Evolutionary conservation across 441 rosid genomes (phyloP).

Genomic region (Jatropha podagrica): DNA sequence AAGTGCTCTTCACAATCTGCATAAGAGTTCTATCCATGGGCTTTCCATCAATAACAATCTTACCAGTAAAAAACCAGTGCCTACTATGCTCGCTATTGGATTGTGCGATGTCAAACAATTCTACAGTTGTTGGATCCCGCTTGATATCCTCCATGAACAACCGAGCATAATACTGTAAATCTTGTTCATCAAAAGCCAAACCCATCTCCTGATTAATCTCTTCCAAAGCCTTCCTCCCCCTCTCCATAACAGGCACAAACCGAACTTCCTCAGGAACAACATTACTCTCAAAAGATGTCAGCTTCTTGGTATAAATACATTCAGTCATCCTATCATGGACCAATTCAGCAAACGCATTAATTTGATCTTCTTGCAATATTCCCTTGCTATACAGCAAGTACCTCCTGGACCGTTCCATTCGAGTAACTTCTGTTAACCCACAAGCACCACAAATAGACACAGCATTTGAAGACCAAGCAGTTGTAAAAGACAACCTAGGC

Average conservation of each 20-base stretch:
- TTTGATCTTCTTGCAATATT: slow-evolving; percentile 49
- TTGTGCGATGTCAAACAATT: slow-evolving; percentile 92
- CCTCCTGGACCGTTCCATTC: slow-evolving; percentile 89
- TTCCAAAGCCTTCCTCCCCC: slow-evolving; percentile 78
- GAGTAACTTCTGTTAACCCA: slow-evolving; percentile 74
- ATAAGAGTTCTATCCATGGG: slow-evolving; percentile 78
- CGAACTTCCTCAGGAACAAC: slow-evolving; percentile 73
- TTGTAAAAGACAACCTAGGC: slow-evolving; percentile 88
- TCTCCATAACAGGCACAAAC: slow-evolving; percentile 80
- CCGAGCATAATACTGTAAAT: slow-evolving; percentile 78
- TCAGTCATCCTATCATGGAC: slow-evolving; percentile 96
- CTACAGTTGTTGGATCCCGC: slow-evolving; percentile 86
- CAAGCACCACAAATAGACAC: slow-evolving; percentile 82
- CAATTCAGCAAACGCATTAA: slow-evolving; percentile 68
- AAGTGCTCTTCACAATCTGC: slow-evolving; percentile 96
- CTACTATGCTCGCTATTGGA: slow-evolving; percentile 96
- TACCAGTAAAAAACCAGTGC: slow-evolving; percentile 95
- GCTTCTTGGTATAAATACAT: slow-evolving; percentile 60
- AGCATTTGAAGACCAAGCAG: slow-evolving; percentile 95
- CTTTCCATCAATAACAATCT: slow-evolving; percentile 82
- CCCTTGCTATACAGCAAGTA: slow-evolving; percentile 67
- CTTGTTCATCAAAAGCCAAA: slow-evolving; percentile 94
- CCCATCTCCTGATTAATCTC: slow-evolving; percentile 95
- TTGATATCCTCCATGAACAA: slow-evolving; percentile 73
- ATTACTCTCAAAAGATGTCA: slow-evolving; percentile 68